Base-by-base conservation (phyloP, 768 basidiomycete genomes). In the Tricholoma sp. region DNA sequence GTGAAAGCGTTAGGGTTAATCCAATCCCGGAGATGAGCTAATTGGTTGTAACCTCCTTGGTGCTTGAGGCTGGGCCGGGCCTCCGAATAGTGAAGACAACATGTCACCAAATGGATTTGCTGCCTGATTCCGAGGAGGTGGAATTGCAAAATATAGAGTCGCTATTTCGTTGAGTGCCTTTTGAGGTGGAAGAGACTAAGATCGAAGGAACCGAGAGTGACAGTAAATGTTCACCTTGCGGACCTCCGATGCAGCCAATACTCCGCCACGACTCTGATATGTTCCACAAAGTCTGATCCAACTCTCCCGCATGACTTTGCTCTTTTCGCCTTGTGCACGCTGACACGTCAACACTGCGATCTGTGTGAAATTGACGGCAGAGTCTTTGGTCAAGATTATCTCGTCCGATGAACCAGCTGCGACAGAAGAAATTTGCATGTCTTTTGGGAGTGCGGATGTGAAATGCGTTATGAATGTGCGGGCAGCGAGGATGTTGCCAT, bases 401-500 rank as follows among this genome's bases (percentile, higher is more conserved):
- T 94, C 90, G 52, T 75, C 74, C 12, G 72, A 67, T 32, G 72
- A 67, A 45, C 80, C 80, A 6, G 83, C 76, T 18, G 76, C 68
- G 45, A 89, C 72, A n/a, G 78, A 72, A 9, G 72, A 62, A 24
- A 73, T 71, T 59, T 78, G 69, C 49, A 76, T 63, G 39, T 80
- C 76, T 17, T 77, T 66, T 47, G 86, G 75, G 6, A 91, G 73
- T 55, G 82, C 81, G 50, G 86, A 77, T 49, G 87, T 78, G 68
- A 89, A 93, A 50, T 86, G 82, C n/a, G 80, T 76, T 67, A 96
- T 86, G 77, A 98, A 97, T n/a, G 88, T 84, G n/a, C 85, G 84
- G 3, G 96, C 91, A 4, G 91, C 91, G n/a, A 93, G 83, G 65
- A 99, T 88, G 60, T 94, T 94, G 13, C 92, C 91, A 53, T 93